Evolutionary conservation across 257 asterid species (phyloP).

Genomic region (Gardenia jasminoides): DNA sequence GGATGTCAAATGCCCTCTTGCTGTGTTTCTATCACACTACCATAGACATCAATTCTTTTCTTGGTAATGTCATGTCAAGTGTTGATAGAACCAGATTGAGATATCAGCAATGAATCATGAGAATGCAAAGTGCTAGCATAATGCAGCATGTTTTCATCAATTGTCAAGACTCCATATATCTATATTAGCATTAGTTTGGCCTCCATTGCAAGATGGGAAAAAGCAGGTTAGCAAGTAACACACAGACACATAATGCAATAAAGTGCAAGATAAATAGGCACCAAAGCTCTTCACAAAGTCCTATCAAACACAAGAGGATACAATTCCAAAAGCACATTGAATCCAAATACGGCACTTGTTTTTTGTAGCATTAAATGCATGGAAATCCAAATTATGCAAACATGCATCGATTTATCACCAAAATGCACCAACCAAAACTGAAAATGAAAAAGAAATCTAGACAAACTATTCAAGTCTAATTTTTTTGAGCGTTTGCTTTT

Average conservation of each 20-base stretch:
- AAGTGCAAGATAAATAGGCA: too few species aligned
- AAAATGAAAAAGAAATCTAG: too few species aligned
- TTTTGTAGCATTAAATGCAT: too few species aligned
- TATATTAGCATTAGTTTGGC: not conserved
- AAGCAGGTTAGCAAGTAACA: not conserved
- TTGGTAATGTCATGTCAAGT: constrained; percentile 83
- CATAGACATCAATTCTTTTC: constrained; percentile 84
- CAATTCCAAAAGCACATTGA: too few species aligned
- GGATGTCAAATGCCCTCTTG: constrained; percentile 87
- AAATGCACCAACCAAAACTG: too few species aligned
- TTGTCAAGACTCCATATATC: not conserved
- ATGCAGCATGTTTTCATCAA: not conserved
- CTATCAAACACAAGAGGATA: too few species aligned
- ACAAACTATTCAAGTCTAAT: too few species aligned
- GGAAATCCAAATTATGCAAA: too few species aligned
- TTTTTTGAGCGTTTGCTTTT: constrained; percentile 1
- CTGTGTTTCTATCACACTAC: constrained; percentile 88
- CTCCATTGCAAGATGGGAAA: not conserved
- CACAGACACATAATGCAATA: too few species aligned
- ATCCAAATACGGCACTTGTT: too few species aligned
- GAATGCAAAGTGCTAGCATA: not conserved
- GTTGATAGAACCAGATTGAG: constrained; percentile 19
- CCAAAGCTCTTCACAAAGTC: too few species aligned
- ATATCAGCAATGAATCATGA: constrained; percentile 18
- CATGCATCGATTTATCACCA: too few species aligned